Conservation (phyloP, 805 yeast species). For the Wickerhamomyces chambardii region DNA sequence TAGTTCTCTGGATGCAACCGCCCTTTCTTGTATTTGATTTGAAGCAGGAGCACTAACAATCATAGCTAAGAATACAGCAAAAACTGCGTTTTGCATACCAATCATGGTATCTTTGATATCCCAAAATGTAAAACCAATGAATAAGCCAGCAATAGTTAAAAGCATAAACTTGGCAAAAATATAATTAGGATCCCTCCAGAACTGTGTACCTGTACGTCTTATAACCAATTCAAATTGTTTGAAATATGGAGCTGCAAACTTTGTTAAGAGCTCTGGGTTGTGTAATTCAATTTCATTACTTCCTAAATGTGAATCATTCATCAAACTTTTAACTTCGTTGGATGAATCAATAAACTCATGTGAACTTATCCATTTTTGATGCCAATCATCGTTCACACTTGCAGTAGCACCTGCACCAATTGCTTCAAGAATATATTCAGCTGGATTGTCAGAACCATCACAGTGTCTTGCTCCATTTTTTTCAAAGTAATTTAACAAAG, state of each 20-base stretch:
- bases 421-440: slow-evolving; percentile 35
- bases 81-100: slow-evolving; percentile 53
- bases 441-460: slow-evolving; percentile 29
- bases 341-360: too few relatives aligned
- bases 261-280: too few relatives aligned
- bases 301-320: slow-evolving; percentile 25
- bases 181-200: slow-evolving; percentile 57
- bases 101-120: slow-evolving; percentile 40
- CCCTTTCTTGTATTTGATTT: slow-evolving; percentile 56
- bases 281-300: too few relatives aligned
- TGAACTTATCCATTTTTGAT: slow-evolving; percentile 44
- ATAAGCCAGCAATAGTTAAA: slow-evolving; percentile 41
- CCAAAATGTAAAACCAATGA: slow-evolving; percentile 67
- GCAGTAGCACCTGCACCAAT: slow-evolving; percentile 39
- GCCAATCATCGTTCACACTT: slow-evolving; percentile 41
- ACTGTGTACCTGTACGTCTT: slow-evolving; percentile 28
- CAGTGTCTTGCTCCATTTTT: slow-evolving; percentile 58
- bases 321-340: slow-evolving; percentile 17
- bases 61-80: slow-evolving; percentile 50
- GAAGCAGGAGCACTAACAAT: slow-evolving; percentile 44
- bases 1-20: slow-evolving; percentile 47
- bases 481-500: slow-evolving; percentile 61
- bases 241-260: neutral
- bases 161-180: slow-evolving; percentile 49
- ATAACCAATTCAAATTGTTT: slow-evolving; percentile 33